These are phyloP conservation scores for Musa acuminata DNA, from an alignment of 176 grass and related monocot genomes.

Conservation along the genomic window DNA sequence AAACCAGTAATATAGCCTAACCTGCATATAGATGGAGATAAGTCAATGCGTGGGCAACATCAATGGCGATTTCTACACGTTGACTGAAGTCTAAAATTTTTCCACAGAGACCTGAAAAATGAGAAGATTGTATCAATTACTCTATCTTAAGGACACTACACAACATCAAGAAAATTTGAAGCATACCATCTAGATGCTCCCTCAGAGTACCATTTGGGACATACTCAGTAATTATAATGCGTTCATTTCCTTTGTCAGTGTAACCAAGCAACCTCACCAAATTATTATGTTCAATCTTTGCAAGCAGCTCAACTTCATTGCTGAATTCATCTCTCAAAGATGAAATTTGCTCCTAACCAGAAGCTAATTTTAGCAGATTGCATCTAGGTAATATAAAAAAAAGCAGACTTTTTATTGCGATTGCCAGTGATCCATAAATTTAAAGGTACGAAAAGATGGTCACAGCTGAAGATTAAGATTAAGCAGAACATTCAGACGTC, in stretches of 20 bases:
- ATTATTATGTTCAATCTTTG: slow-evolving; percentile 96
- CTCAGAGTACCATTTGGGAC: slow-evolving; percentile 94
- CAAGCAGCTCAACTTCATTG: slow-evolving; percentile 91
- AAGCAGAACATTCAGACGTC: too few relatives aligned
- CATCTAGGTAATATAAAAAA: background rate
- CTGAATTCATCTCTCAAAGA: slow-evolving; percentile 75
- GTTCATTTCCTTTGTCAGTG: slow-evolving; percentile 85
- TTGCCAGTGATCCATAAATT: background rate
- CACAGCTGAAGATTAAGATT: background rate
- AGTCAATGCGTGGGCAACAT: slow-evolving; percentile 90
- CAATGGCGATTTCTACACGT: slow-evolving; percentile 92
- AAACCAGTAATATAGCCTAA: background rate
- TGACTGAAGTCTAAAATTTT: slow-evolving; percentile 89
- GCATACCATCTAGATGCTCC: slow-evolving; percentile 91
- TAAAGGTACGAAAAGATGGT: background rate
- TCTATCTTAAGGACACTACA: background rate
- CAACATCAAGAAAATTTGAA: slow-evolving; percentile 18
- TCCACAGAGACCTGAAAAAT: slow-evolving; percentile 56
- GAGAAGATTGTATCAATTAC: slow-evolving; percentile 16
- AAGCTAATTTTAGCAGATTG: background rate
- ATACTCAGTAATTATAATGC: slow-evolving; percentile 90
- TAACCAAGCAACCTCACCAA: slow-evolving; percentile 92
- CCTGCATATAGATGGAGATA: slow-evolving; percentile 99
- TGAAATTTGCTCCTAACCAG: slow-evolving; percentile 68
- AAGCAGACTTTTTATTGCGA: slow-evolving; percentile 13